Evolutionary conservation across 2,329 filamentous ascomycete genomes (phyloP).

Genomic region (Colletotrichum shisoi): DNA sequence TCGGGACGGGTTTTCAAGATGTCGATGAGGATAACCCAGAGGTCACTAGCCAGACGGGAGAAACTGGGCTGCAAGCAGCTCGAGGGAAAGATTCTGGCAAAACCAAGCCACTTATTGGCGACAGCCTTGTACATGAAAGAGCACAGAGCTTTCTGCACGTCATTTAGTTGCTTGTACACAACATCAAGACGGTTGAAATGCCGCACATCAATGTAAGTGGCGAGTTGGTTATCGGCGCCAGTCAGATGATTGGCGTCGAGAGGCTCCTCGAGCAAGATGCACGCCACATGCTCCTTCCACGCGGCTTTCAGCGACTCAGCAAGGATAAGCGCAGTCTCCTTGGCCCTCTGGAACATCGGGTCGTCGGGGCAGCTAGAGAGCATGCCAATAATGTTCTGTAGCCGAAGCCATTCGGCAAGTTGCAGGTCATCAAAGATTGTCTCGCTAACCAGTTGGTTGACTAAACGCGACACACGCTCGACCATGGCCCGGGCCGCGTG

Average conservation of each 20-base stretch:
- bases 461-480: conserved; percentile 52
- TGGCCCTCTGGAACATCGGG: conserved; percentile 25
- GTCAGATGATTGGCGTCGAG: not conserved
- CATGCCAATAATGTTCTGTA: conserved; percentile 43
- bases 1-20: conserved; percentile 11
- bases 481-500: conserved; percentile 64
- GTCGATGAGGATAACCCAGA: not conserved
- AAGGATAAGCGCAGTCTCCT: conserved; percentile 40
- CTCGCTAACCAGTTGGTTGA: conserved; percentile 48
- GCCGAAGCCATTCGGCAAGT: conserved; percentile 49
- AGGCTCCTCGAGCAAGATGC: conserved; percentile 13
- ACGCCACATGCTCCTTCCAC: conserved; percentile 17
- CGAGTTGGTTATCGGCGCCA: conserved; percentile 48
- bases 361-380: conserved; percentile 38
- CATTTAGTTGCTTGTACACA: conserved; percentile 45
- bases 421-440: conserved; percentile 46
- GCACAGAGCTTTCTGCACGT: conserved; percentile 49
- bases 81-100: not conserved
- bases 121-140: conserved; percentile 50
- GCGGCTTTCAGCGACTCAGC: conserved; percentile 29
- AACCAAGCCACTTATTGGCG: conserved; percentile 18
- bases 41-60: not conserved
- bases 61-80: not conserved
- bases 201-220: conserved; percentile 48
- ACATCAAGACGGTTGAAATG: conserved; percentile 43